Evolutionary conservation across 768 basidiomycete genomes (phyloP).

Genomic region (Pilatotrama ljubarskyi): DNA sequence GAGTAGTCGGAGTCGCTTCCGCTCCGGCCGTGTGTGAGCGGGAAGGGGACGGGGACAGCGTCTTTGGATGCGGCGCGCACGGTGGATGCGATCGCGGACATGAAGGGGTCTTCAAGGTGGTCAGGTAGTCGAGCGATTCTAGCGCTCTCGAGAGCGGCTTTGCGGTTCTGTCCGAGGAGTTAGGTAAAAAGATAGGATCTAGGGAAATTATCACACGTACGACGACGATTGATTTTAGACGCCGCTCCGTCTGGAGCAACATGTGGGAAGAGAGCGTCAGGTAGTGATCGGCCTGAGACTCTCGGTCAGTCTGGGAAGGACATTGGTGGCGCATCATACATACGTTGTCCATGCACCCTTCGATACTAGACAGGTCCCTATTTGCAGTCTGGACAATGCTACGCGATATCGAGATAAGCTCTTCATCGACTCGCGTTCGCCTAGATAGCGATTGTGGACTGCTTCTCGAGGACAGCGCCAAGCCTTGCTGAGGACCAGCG

Average conservation of each 20-base stretch:
- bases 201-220: conserved; percentile 34
- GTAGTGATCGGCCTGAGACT: conserved; percentile 53
- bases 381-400: conserved; percentile 50
- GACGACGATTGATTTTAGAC: conserved; percentile 56
- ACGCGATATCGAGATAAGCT: not conserved
- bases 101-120: conserved; percentile 15
- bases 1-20: conserved; percentile 18
- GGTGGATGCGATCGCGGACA: conserved; percentile 16
- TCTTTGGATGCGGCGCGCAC: conserved; percentile 5
- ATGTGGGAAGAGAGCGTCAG: conserved; percentile 54
- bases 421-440: not conserved
- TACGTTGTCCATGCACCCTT: conserved; percentile 55
- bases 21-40: conserved; percentile 5
- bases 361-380: conserved; percentile 58
- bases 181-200: not conserved
- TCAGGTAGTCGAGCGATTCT: conserved; percentile 5
- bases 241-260: conserved; percentile 57
- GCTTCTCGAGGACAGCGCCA: not conserved
- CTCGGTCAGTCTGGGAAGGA: not conserved
- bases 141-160: conserved; percentile 13
- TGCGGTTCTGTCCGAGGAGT: conserved; percentile 3
- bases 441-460: not conserved
- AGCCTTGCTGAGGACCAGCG: not conserved
- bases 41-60: conserved; percentile 8
- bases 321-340: conserved; percentile 21